These are phyloP conservation scores for Pseudopithomyces maydicus DNA, from an alignment of 2,329 filamentous ascomycete genomes.

Conservation along the genomic window DNA sequence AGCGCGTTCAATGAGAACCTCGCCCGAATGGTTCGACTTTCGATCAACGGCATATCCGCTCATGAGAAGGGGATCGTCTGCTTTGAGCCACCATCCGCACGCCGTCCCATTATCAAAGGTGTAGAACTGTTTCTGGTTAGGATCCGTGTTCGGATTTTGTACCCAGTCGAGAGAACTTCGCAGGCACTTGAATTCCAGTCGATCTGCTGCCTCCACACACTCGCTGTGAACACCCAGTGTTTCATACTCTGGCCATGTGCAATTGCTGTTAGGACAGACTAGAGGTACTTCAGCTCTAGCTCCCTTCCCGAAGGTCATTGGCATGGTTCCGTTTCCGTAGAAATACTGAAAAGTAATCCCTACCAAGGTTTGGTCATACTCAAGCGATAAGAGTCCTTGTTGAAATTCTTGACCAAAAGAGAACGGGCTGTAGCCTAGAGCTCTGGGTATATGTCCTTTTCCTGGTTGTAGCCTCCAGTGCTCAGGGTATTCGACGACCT, in stretches of 20 bases:
- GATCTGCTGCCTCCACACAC: neutral
- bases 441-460: slow-evolving; percentile 5
- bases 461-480: slow-evolving; percentile 9
- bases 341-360: neutral
- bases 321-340: slow-evolving; percentile 11
- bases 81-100: slow-evolving; percentile 14
- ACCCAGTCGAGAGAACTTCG: slow-evolving; percentile 9
- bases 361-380: too few species aligned
- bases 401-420: neutral
- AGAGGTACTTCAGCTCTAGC: slow-evolving; percentile 10
- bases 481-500: slow-evolving; percentile 22
- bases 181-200: slow-evolving; percentile 8
- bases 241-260: slow-evolving; percentile 11
- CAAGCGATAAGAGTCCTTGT: too few species aligned
- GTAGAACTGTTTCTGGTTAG: too few species aligned
- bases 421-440: slow-evolving; percentile 4
- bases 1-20: slow-evolving; percentile 8
- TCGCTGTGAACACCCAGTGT: slow-evolving; percentile 6
- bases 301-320: slow-evolving; percentile 11
- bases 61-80: slow-evolving; percentile 10
- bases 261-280: slow-evolving; percentile 8
- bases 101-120: slow-evolving; percentile 8
- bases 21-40: neutral
- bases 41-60: slow-evolving; percentile 8
- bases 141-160: too few species aligned